Base-by-base conservation (phyloP, 208 protist species). In the Wallacemonas sp. region DNA sequence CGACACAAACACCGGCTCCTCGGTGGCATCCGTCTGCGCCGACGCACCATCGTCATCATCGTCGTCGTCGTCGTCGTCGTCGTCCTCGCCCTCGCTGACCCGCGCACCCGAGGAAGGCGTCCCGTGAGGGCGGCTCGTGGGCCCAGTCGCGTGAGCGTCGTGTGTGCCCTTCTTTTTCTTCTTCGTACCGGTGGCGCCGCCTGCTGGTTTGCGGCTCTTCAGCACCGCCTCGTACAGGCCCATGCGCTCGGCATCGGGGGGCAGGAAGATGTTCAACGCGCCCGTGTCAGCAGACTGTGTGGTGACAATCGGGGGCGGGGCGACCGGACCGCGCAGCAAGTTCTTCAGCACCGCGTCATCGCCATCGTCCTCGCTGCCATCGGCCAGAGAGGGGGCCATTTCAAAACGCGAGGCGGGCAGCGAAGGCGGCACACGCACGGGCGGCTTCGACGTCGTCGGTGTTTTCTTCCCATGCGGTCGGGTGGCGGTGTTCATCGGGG, bases 231-330 rank as follows among this genome's bases (percentile, higher is more conserved):
- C 42, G 41, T 50, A 64, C 41, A 64, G 39, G 8, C 41, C 36
- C 57, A 50, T 50, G 11, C 39, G 16, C 25, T 64, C 57, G 7
- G 57, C 57, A 49, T 50, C 57, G 3, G 42, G 36, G n/a, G 57
- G 57, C 29, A 64, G 39, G 57, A 64, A 64, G 42, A 64, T 38
- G 41, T 46, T 50, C 26, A 50, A 3, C 39, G 36, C 42, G 29
- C 57, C 57, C 11, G 57, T 64, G 26, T 64, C 57, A 20, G 57
- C 57, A 14, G 41, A 50, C 0, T 36, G 33, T 7, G 36, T 64
- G 18, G 29, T 38, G 23, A 64, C 57, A n/a, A 64, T 50, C 16
- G 52, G 52, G 3, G 52, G 31, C n/a, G 57, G 42, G 0, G 42
- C 57, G 23, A 49, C 2, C 11, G 36, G 57, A 8, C 42, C 57